Percentiles rank a stretch among this genome's conserved stretches.
These are phyloP conservation scores for Sporopachydermia lactativora DNA, from an alignment of 805 yeast species.

Conservation along the genomic window DNA sequence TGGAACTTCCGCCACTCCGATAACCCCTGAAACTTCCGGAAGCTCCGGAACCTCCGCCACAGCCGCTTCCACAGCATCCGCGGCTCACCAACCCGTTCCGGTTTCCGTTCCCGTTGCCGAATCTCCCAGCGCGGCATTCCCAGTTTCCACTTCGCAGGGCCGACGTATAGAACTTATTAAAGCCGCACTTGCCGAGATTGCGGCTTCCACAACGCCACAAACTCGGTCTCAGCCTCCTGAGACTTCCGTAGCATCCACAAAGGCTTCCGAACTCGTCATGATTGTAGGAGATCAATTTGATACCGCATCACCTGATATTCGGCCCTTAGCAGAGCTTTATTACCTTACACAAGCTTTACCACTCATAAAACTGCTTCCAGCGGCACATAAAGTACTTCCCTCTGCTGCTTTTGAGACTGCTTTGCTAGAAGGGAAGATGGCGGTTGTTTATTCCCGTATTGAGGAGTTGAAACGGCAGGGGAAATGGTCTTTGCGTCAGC, in stretches of 20 bases:
- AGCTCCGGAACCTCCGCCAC: too few relatives aligned
- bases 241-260: slow-evolving; percentile 4
- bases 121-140: too few relatives aligned
- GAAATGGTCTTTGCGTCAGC: slow-evolving; percentile 87
- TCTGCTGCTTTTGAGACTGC: slow-evolving; percentile 81
- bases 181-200: too few relatives aligned
- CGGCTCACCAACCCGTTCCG: too few relatives aligned
- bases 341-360: slow-evolving; percentile 85
- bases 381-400: slow-evolving; percentile 74
- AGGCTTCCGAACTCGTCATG: slow-evolving; percentile 8
- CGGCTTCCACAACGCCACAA: too few relatives aligned
- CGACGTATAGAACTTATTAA: too few relatives aligned
- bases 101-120: too few relatives aligned
- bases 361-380: slow-evolving; percentile 61
- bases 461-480: slow-evolving; percentile 82
- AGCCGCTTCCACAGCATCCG: too few relatives aligned
- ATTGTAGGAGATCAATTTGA: neutral
- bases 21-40: too few relatives aligned
- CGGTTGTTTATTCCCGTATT: slow-evolving; percentile 78
- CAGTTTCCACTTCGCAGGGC: too few relatives aligned
- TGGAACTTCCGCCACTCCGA: too few relatives aligned
- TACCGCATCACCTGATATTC: slow-evolving; percentile 17
- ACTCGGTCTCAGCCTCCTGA: slow-evolving; percentile 3
- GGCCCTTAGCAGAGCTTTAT: slow-evolving; percentile 70
- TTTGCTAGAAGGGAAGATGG: slow-evolving; percentile 77